Conservation (phyloP, 169 alveolate genomes). For the Cardiosporidium cionae region DNA sequence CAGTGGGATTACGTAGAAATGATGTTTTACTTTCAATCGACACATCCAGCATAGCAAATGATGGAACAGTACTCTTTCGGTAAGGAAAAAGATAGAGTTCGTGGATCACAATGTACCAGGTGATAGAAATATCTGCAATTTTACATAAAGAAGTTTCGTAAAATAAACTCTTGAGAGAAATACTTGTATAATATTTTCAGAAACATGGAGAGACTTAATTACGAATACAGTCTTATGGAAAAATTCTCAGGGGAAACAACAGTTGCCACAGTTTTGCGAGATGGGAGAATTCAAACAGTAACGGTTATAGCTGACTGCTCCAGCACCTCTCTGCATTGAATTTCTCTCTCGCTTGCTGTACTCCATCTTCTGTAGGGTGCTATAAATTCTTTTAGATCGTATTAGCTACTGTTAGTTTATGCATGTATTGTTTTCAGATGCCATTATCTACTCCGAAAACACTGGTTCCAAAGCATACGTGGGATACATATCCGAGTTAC, state of each 20-base stretch:
- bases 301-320: constrained; percentile 30
- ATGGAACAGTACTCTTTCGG: constrained; percentile 65
- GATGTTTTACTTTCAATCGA: constrained; percentile 58
- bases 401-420: constrained; percentile 18
- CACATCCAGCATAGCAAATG: constrained; percentile 59
- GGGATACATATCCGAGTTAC: constrained; percentile 67
- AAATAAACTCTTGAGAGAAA: too few species aligned
- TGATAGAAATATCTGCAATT: too few species aligned
- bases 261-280: constrained; percentile 41
- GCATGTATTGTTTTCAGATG: constrained; percentile 27
- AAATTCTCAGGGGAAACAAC: constrained; percentile 50
- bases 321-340: too few species aligned
- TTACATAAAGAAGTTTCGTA: too few species aligned
- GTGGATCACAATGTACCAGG: too few species aligned
- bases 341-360: too few species aligned
- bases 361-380: background rate
- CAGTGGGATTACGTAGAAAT: constrained; percentile 22
- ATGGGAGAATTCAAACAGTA: constrained; percentile 32
- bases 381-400: background rate
- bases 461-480: constrained; percentile 56
- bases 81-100: too few species aligned
- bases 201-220: constrained; percentile 38
- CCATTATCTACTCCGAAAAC: constrained; percentile 43
- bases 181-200: constrained; percentile 34
- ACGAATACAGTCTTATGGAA: constrained; percentile 40